Base-by-base conservation (phyloP, 352 stramenopile species). In the Globisporangium orthogonon region DNA sequence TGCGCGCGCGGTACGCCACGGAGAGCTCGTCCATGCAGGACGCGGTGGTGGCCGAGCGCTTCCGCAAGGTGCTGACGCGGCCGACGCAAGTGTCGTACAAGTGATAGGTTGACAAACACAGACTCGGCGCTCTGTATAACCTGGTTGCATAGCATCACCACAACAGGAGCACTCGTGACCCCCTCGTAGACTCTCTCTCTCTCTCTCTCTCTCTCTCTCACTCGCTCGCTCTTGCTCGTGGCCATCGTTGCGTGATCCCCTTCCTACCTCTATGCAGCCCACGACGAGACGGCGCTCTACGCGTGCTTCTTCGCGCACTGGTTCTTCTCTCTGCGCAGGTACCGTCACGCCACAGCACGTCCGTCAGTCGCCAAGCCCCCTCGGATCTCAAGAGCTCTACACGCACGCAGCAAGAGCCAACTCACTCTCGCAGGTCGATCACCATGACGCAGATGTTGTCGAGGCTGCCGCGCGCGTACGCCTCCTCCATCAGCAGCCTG, bases 361-460 rank as follows among this genome's bases (percentile, higher is more conserved):
- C 3, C 10, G 37, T 39, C 46, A 61, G 29, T 3, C 28, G 45
- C 7, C 17, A 31, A 3, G 28, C 3, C 35, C 44, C 44, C 33
- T 33, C 48, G 33, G 33, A 43, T 35, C n/a, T 10, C 35, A 0
- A 53, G 6, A 60, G 43, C 15, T 14, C 29, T n/a, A 7, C 4
- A 31, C 44, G 30, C 18, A 48, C 28, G n/a, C 13, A 48, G 18
- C 15, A 43, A 7, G 35, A 44, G 18, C 5, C 6, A 28, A 67
- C 77, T 62, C 67, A 89, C 78, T 66, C 69, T 83, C 78, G 75
- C 61, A 97, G 62, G 56, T 97, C 89, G 57, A 97, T 87, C 13
- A 97, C 76, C 74, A 97, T 87, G 60, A 84, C 87, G 50, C 84
- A 96, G 30, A 97, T 95, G 61, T 97, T 97, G 73, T 97, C 89